Conservation (phyloP, 176 grass and related monocot genomes). For the Aegilops longissima region DNA sequence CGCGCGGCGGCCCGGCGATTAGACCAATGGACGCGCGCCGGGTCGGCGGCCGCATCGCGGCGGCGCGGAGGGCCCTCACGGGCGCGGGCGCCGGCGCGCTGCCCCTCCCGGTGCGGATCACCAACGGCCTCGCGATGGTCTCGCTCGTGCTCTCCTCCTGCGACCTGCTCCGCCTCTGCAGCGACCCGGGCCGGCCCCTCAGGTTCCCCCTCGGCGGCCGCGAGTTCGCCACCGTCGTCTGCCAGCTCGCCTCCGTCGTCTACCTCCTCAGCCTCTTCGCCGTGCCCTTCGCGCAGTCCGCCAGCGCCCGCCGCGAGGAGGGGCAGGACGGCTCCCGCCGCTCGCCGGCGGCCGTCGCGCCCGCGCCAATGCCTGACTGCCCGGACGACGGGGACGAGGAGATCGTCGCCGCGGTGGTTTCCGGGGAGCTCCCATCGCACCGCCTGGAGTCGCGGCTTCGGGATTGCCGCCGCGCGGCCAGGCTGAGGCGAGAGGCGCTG, state of each 20-base stretch:
- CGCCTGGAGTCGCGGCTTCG: conserved; percentile 48
- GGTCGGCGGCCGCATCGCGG: conserved; percentile 26
- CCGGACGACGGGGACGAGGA: conserved; percentile 52
- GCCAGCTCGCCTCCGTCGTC: conserved; percentile 49
- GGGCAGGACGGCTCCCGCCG: background rate
- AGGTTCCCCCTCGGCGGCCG: conserved; percentile 46
- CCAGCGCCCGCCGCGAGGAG: conserved; percentile 1
- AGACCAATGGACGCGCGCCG: conserved; percentile 36
- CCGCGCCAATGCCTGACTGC: conserved; percentile 33
- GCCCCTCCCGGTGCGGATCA: conserved; percentile 34
- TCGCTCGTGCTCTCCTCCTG: conserved; percentile 46
- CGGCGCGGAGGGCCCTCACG: conserved; percentile 24
- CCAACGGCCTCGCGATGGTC: conserved; percentile 41
- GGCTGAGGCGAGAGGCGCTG: conserved; percentile 64
- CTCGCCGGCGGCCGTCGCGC: background rate
- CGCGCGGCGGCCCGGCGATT: background rate
- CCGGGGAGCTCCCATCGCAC: conserved; percentile 47
- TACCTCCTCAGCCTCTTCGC: conserved; percentile 56
- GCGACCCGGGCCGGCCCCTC: conserved; percentile 35
- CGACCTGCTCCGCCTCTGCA: conserved; percentile 62
- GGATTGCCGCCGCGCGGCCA: conserved; percentile 50
- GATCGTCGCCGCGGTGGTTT: conserved; percentile 51
- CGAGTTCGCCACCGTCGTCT: conserved; percentile 50
- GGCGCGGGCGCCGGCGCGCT: background rate
- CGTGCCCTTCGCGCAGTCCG: conserved; percentile 27